Evolutionary conservation across 192 early-diverging fungal species (phyloP).

Genomic region (Geranomyces variabilis): DNA sequence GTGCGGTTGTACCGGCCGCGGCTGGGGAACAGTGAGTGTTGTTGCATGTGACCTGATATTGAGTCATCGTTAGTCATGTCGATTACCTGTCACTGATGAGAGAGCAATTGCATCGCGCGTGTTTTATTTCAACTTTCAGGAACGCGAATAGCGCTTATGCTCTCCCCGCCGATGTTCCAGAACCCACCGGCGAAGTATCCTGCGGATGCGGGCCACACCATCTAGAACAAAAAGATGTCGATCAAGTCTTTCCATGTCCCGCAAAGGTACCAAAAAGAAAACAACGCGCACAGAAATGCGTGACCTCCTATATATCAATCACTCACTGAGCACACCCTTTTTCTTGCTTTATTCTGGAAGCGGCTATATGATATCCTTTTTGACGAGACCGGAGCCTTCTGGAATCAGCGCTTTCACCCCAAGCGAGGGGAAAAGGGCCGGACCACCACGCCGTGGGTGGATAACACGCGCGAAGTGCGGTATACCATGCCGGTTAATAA

Average conservation of each 20-base stretch:
- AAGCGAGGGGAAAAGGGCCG: conserved; percentile 45
- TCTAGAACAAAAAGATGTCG: conserved; percentile 63
- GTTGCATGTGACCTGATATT: too few relatives aligned
- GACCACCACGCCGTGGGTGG: conserved; percentile 6
- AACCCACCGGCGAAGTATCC: conserved; percentile 50
- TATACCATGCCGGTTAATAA: conserved; percentile 74
- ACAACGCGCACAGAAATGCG: too few relatives aligned
- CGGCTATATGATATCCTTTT: conserved; percentile 62
- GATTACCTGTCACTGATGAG: too few relatives aligned
- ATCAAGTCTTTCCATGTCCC: conserved; percentile 55
- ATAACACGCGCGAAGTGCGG: conserved; percentile 47
- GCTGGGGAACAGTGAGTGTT: too few relatives aligned
- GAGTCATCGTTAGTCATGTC: too few relatives aligned
- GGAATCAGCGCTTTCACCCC: conserved; percentile 56
- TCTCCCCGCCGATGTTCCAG: conserved; percentile 50
- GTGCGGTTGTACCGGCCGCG: too few relatives aligned
- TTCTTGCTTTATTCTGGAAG: too few relatives aligned
- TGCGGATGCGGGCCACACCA: conserved; percentile 72
- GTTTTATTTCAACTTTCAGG: too few relatives aligned
- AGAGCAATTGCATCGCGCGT: too few relatives aligned
- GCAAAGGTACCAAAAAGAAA: conserved; percentile 64
- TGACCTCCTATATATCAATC: too few relatives aligned
- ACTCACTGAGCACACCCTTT: too few relatives aligned
- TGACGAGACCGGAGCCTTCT: conserved; percentile 43
- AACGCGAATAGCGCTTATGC: too few relatives aligned